Percentiles rank a stretch among this genome's conserved stretches.
These are phyloP conservation scores for Crithidia brevicula DNA, from an alignment of 208 protist species.

Conservation along the genomic window DNA sequence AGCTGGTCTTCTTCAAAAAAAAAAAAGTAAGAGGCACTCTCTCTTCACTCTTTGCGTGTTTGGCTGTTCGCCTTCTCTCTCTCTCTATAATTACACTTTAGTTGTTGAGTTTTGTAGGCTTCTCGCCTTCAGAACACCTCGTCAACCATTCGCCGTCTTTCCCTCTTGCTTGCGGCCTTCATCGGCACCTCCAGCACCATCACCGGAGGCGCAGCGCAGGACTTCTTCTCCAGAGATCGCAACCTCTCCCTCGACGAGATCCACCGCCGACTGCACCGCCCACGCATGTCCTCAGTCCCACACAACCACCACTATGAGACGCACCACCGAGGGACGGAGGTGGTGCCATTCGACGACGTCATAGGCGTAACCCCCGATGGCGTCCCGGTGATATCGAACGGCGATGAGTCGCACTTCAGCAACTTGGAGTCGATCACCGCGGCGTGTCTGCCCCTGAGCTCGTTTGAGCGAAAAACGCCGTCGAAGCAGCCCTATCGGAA, in stretches of 20 bases:
- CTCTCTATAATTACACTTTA: too few species aligned
- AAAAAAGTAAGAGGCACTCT: too few species aligned
- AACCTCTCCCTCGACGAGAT: conserved; percentile 34
- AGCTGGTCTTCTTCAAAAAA: too few species aligned
- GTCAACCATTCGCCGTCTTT: conserved; percentile 15
- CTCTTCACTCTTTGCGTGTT: too few species aligned
- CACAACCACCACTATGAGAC: conserved; percentile 39
- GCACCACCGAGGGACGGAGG: conserved; percentile 45
- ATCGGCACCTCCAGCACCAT: conserved; percentile 8
- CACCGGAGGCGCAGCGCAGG: too few species aligned
- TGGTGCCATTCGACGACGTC: conserved; percentile 59
- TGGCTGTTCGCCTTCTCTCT: neutral
- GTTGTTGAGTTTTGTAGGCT: too few species aligned
- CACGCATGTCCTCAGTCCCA: conserved; percentile 26
- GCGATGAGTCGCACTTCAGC: conserved; percentile 58
- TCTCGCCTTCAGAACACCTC: too few species aligned
- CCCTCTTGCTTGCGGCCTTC: conserved; percentile 11
- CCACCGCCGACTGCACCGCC: conserved; percentile 20
- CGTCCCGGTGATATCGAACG: conserved; percentile 81
- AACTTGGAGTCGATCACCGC: conserved; percentile 49
- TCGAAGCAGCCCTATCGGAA: conserved; percentile 30
- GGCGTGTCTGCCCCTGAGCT: conserved; percentile 38
- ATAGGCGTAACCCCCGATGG: conserved; percentile 66
- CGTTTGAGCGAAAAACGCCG: conserved; percentile 30
- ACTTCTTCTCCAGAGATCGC: conserved; percentile 11